Base-by-base conservation (phyloP, 2,329 filamentous ascomycete genomes). In the Ophiostoma angusticollis region DNA sequence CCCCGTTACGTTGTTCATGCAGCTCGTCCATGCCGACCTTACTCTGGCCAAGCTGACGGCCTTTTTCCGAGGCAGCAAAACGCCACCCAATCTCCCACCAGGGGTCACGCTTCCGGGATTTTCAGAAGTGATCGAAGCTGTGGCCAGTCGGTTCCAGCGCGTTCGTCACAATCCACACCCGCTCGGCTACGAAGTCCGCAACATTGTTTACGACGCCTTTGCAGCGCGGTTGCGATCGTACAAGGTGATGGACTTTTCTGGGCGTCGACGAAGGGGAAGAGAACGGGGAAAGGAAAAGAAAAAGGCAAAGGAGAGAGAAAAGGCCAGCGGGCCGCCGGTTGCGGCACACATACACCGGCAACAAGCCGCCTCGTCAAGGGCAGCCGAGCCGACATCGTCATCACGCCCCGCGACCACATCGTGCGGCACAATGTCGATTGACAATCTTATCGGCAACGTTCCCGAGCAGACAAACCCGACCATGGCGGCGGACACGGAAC, bases 1-100 rank as follows among this genome's bases (percentile, higher is more conserved):
- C 3, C 45, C 47, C 14, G 33, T 44, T 7, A 39, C 41, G 4
- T 8, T 44, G 5, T 45, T 46, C n/a, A 31, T 37, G 6, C 45
- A 48, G 35, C 35, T 50, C 5, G 43, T 47, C 6, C 44, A 49
- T 12, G 45, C 45, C n/a, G 44, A 47, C 31, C 25, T 47, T 1
- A 48, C 44, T 3, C 38, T 50, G n/a, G 49, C 46, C 14, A 44
- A 43, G 30, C 41, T 50, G 22, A 48, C 46, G 14, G 47, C 46
- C 14, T 39, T 38, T 25, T 49, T 42, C 19, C 39, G 47, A 24
- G 44, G 48, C 35, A 45, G 40, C 28, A 37, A 43, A 2, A 25
- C 14, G 1, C 43, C 43, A 8, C 25, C 28, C 1, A 44, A 39
- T 7, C 9, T 36, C 1, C 39, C 45, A 2, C 34, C 40, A 4